These are phyloP conservation scores for Apiospora aurea DNA, from an alignment of 2,329 filamentous ascomycete genomes.

Conservation along the genomic window DNA sequence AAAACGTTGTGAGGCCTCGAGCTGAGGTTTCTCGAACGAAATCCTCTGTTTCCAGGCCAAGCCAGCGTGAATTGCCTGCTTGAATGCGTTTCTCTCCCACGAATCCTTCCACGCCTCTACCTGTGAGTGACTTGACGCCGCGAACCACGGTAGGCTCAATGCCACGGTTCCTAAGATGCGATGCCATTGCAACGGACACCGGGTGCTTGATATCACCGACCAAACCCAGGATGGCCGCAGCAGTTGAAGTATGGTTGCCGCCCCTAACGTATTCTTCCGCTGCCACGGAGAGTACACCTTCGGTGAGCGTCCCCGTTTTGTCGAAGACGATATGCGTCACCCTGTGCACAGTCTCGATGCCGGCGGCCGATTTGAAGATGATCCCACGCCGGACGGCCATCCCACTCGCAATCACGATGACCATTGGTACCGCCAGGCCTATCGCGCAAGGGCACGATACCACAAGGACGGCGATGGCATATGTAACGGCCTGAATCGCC, in stretches of 20 bases:
- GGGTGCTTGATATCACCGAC: constrained; percentile 58
- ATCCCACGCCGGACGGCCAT: constrained; percentile 70
- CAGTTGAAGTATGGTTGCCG: background rate
- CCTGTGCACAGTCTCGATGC: constrained; percentile 68
- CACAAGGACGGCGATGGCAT: constrained; percentile 74
- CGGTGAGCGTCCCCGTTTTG: constrained; percentile 80
- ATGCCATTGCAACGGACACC: constrained; percentile 51
- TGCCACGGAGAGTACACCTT: constrained; percentile 58
- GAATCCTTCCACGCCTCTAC: constrained; percentile 53
- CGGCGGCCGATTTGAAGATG: constrained; percentile 71
- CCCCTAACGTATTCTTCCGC: constrained; percentile 42
- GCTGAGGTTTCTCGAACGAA: constrained; percentile 45
- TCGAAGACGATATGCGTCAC: constrained; percentile 76
- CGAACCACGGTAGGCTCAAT: constrained; percentile 35
- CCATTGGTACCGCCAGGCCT: constrained; percentile 78
- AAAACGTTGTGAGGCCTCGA: constrained; percentile 53
- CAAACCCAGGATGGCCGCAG: constrained; percentile 44
- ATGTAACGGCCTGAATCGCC: constrained; percentile 69
- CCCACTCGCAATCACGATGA: constrained; percentile 74
- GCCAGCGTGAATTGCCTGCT: constrained; percentile 60
- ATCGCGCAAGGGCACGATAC: constrained; percentile 84
- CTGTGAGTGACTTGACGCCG: constrained; percentile 48
- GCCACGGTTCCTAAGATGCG: constrained; percentile 39
- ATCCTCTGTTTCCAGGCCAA: constrained; percentile 42
- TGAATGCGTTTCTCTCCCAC: constrained; percentile 42